These are phyloP conservation scores for Amanita jacksonii DNA, from an alignment of 768 basidiomycete species.

Conservation along the genomic window DNA sequence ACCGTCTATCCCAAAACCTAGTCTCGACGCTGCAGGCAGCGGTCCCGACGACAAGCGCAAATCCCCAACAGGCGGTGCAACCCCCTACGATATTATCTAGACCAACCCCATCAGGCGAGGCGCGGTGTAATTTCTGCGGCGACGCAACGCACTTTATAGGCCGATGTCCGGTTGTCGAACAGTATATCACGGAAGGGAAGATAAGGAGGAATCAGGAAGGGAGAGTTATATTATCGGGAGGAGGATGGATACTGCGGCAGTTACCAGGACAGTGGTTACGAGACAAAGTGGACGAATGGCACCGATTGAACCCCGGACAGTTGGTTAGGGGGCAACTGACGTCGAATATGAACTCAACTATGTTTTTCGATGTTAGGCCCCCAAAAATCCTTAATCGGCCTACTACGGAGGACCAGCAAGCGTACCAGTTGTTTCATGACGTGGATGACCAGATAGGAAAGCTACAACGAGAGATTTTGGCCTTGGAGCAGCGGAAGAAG, in stretches of 20 bases:
- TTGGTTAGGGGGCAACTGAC: neutral
- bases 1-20: too few species aligned
- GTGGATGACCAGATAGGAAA: too few species aligned
- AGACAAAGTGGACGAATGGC: slow-evolving; percentile 13
- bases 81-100: slow-evolving; percentile 11
- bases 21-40: too few species aligned
- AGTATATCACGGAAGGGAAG: slow-evolving; percentile 14
- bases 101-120: slow-evolving; percentile 14
- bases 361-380: too few species aligned
- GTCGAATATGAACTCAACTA: too few species aligned
- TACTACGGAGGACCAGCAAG: too few species aligned
- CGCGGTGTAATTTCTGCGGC: slow-evolving; percentile 15
- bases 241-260: slow-evolving; percentile 9
- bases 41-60: too few species aligned
- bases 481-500: too few species aligned
- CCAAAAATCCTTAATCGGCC: too few species aligned
- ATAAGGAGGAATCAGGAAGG: slow-evolving; percentile 15
- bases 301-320: slow-evolving; percentile 11
- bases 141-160: slow-evolving; percentile 15
- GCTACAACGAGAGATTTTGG: too few species aligned
- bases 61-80: too few species aligned
- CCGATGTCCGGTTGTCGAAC: slow-evolving; percentile 13
- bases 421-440: too few species aligned
- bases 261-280: slow-evolving; percentile 7
- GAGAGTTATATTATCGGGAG: slow-evolving; percentile 12